Base-by-base conservation (phyloP, 2,329 filamentous ascomycete genomes). In the Karstenula rhodostoma region DNA sequence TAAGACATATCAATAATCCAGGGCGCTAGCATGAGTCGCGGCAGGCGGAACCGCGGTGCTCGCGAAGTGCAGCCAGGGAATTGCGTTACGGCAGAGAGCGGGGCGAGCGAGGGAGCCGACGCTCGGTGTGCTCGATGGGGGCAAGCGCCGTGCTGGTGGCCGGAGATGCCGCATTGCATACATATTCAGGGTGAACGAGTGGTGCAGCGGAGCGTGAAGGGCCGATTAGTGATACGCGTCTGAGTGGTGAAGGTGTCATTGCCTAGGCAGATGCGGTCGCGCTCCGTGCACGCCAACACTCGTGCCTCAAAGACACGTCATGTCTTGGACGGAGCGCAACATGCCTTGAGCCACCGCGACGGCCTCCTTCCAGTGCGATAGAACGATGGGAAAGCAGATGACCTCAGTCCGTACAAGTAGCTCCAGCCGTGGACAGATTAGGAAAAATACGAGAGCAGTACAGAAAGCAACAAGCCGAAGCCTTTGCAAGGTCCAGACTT, bases 401-500 rank as follows among this genome's bases (percentile, higher is more conserved):
- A 17, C 44, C 23, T 17, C 44, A 7, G 42, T 44, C 43, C 22
- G 43, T 47, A 47, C 44, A 47, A 47, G 25, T 25, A 47, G 23
- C 15, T 13, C 10, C 44, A 19, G 27, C 23, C 44, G 23, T 47
- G n/a, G 12, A n/a, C 29, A 4, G 8, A 47, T 47, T 15, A 15
- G 4, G 27, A 29, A 29, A 47, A 4, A n/a, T 47, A 47, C 23
- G 42, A 48, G 19, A 42, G 23, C 37, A 51, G 19, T 32, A 56
- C 23, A 58, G 33, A 50, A n/a, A 35, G 42, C 47, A 50, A 37
- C 17, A 51, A 25, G 50, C 33, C 22, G 23, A n/a, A 19, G 53
- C 46, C 10, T 49, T 37, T 23, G n/a, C 49, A 56, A 35, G 44
- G 47, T 42, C 32, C 23, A 43, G 25, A 49, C 48, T n/a, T 22